These are phyloP conservation scores for Xylariomycetidae sp. DNA, from an alignment of 2,329 filamentous ascomycete species.

Conservation along the genomic window DNA sequence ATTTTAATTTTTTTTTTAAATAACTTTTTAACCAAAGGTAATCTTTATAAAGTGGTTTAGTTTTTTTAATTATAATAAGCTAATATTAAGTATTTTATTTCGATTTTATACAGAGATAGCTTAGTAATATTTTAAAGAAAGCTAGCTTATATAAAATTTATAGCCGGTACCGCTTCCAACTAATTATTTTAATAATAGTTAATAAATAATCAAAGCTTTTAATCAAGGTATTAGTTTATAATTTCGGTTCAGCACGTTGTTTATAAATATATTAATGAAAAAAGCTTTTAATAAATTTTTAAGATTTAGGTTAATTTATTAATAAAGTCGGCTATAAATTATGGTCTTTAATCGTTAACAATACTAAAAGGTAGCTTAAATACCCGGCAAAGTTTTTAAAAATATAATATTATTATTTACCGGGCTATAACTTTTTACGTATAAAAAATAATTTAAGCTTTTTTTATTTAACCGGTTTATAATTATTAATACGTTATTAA, in stretches of 20 bases:
- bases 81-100: conserved; percentile 1
- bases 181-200: conserved; percentile 4
- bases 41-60: not conserved
- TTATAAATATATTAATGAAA: not conserved
- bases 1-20: conserved; percentile 1
- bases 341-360: no score
- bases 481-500: conserved; percentile 1
- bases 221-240: no score
- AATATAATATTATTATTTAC: conserved; percentile 1
- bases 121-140: conserved; percentile 1
- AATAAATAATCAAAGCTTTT: conserved; percentile 1
- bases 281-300: not conserved
- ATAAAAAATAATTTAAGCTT: conserved; percentile 1
- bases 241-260: not conserved
- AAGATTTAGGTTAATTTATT: conserved; percentile 2
- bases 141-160: not conserved
- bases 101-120: conserved; percentile 1
- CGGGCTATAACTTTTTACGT: not conserved
- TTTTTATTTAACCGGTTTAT: conserved; percentile 1
- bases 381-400: not conserved
- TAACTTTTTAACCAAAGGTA: not conserved
- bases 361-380: conserved; percentile 1
- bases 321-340: no score
- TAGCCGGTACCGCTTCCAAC: not conserved
- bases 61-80: conserved; percentile 1